Conservation (phyloP, 495 filamentous ascomycete genomes). For the Tirmania nivea region DNA sequence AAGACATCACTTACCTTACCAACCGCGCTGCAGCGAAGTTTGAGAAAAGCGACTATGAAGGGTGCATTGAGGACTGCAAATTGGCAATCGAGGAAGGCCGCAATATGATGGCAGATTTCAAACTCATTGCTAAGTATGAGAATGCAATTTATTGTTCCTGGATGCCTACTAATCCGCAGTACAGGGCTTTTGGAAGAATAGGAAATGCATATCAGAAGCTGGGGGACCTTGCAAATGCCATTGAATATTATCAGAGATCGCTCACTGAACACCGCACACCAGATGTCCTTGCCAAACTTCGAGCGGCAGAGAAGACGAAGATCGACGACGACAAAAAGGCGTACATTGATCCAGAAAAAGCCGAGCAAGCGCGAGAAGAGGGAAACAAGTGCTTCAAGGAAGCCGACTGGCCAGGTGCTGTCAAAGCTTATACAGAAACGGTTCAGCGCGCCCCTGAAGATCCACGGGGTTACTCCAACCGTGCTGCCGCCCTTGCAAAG, state of each 20-base stretch:
- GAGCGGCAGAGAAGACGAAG: conserved; percentile 78
- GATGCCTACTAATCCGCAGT: conserved; percentile 5
- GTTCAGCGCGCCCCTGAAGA: conserved; percentile 85
- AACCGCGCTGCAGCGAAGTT: conserved; percentile 87
- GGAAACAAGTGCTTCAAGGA: conserved; percentile 95
- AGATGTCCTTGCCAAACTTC: conserved; percentile 78
- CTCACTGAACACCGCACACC: conserved; percentile 93
- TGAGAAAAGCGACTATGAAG: conserved; percentile 84
- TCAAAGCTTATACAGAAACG: conserved; percentile 93
- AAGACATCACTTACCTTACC: conserved; percentile 94
- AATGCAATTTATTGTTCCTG: background rate
- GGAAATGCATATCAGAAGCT: conserved; percentile 77
- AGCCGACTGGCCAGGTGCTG: conserved; percentile 84
- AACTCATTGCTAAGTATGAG: conserved; percentile 70
- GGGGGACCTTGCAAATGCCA: conserved; percentile 56
- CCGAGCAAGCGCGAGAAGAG: conserved; percentile 84
- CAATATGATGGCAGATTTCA: conserved; percentile 77
- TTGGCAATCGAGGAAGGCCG: conserved; percentile 78
- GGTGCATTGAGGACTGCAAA: conserved; percentile 64
- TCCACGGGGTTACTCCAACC: conserved; percentile 88
- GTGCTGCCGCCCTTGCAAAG: conserved; percentile 90
- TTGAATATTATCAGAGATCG: conserved; percentile 78
- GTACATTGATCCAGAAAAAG: conserved; percentile 77
- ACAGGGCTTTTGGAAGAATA: conserved; percentile 64
- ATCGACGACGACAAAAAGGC: conserved; percentile 50